phyloP scores from a whole-genome alignment of 1,284 basidiomycete species.

The Termitomyces sp. region DNA sequence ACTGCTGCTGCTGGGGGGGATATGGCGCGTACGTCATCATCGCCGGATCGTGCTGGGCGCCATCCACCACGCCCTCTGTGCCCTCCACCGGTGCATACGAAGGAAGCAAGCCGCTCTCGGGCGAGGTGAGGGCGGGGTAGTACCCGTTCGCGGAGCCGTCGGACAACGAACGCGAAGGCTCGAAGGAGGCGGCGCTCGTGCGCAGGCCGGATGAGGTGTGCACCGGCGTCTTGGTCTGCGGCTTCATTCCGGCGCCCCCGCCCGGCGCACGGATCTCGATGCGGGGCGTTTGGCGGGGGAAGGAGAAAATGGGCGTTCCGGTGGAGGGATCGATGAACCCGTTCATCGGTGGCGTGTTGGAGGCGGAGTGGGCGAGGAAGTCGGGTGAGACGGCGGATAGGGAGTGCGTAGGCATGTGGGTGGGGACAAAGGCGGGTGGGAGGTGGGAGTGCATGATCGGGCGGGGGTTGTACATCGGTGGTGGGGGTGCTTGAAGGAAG shows the following conservation, averaged over 20 bases:
- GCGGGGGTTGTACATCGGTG: slow-evolving; percentile 60
- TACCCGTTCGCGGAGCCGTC: slow-evolving; percentile 24
- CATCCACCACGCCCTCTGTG: slow-evolving; percentile 17
- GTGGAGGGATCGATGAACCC: slow-evolving; percentile 59
- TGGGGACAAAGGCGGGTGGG: slow-evolving; percentile 43
- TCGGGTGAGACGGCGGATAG: slow-evolving; percentile 52
- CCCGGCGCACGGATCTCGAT: slow-evolving; percentile 70
- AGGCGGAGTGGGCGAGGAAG: slow-evolving; percentile 46
- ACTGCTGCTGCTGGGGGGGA: slow-evolving; percentile 49
- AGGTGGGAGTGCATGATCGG: slow-evolving; percentile 54
- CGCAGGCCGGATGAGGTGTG: slow-evolving; percentile 37
- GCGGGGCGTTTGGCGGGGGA: slow-evolving; percentile 65
- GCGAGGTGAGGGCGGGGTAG: slow-evolving; percentile 23
- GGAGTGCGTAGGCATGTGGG: slow-evolving; percentile 64
- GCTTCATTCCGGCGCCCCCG: slow-evolving; percentile 25
- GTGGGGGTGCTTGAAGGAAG: slow-evolving; percentile 56
- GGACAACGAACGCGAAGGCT: slow-evolving; percentile 32
- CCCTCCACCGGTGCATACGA: slow-evolving; percentile 27
- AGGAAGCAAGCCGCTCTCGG: slow-evolving; percentile 20
- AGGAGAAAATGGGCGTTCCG: slow-evolving; percentile 62
- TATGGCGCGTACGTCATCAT: slow-evolving; percentile 54
- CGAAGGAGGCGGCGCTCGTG: slow-evolving; percentile 43
- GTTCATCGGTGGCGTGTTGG: slow-evolving; percentile 53
- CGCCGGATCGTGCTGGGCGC: slow-evolving; percentile 13
- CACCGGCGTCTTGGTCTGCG: slow-evolving; percentile 24